Evolutionary conservation across 495 filamentous ascomycete species (phyloP).

Genomic region (Oidiodendron maius): DNA sequence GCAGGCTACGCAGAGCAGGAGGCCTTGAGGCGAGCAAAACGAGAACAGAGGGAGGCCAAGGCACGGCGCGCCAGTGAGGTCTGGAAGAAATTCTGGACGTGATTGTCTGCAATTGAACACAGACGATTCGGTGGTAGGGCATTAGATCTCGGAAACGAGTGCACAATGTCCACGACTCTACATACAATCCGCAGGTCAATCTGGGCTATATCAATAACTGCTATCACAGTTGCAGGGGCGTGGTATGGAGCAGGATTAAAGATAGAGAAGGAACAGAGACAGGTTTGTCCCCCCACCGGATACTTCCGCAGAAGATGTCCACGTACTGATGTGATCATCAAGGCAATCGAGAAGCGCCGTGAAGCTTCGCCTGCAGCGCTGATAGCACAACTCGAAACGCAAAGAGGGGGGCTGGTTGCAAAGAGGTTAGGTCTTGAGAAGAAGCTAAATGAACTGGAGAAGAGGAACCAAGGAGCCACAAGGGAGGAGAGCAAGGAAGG

Average conservation of each 20-base stretch:
- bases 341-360: conserved; percentile 35
- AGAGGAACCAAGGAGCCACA: conserved; percentile 22
- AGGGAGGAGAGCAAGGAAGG: conserved; percentile 20
- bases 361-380: conserved; percentile 49
- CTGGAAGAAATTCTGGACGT: conserved; percentile 17
- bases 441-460: conserved; percentile 50
- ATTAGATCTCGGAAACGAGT: background rate
- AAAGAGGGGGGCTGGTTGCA: conserved; percentile 38
- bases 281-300: conserved; percentile 2
- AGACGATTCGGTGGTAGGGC: background rate
- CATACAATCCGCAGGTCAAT: conserved; percentile 29
- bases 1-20: conserved; percentile 3
- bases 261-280: conserved; percentile 32
- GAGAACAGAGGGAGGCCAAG: background rate
- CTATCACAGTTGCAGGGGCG: conserved; percentile 45
- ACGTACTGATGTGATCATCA: background rate
- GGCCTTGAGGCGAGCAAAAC: conserved; percentile 8
- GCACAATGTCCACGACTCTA: conserved; percentile 12
- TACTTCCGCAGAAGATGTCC: background rate
- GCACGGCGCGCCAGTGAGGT: conserved; percentile 1
- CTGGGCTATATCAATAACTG: conserved; percentile 38
- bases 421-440: conserved; percentile 49
- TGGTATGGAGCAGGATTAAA: conserved; percentile 51
- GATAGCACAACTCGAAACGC: conserved; percentile 42
- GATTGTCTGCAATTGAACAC: too few species aligned